Evolutionary conservation across 2,329 filamentous ascomycete genomes (phyloP).

Genomic region (Dendryphion nanum): DNA sequence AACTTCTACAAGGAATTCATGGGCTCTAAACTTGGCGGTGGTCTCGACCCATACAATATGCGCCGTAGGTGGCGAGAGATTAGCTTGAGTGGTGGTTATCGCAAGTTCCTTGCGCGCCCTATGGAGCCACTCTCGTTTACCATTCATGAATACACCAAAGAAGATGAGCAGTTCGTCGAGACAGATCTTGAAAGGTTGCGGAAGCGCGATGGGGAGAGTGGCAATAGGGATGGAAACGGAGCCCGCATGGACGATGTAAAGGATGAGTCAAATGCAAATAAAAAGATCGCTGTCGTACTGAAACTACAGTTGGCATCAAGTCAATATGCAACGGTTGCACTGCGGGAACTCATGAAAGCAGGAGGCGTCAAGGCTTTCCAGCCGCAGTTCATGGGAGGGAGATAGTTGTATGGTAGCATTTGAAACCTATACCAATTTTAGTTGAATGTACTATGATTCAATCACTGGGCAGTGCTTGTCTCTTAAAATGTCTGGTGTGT

Average conservation of each 20-base stretch:
- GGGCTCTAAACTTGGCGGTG: constrained; percentile 72
- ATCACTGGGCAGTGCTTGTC: no score
- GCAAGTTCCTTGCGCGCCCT: constrained; percentile 76
- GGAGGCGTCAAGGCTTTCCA: constrained; percentile 62
- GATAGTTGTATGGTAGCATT: no score
- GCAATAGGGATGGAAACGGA: neutral
- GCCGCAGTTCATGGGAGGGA: constrained; percentile 58
- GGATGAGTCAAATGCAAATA: constrained; percentile 12
- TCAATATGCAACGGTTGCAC: constrained; percentile 81
- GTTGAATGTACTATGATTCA: no score
- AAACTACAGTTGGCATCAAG: constrained; percentile 75
- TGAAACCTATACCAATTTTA: no score
- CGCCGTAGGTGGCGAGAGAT: constrained; percentile 81
- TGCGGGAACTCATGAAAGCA: constrained; percentile 73
- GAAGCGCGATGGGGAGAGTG: constrained; percentile 45
- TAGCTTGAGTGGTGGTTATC: constrained; percentile 83
- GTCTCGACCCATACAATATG: constrained; percentile 83
- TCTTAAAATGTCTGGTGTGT: no score
- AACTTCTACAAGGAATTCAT: constrained; percentile 85
- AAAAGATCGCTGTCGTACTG: constrained; percentile 66
- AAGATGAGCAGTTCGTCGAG: constrained; percentile 80
- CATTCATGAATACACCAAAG: constrained; percentile 66
- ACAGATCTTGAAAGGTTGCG: constrained; percentile 79
- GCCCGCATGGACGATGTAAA: constrained; percentile 11
- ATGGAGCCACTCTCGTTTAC: constrained; percentile 63